These are phyloP conservation scores for Chara braunii DNA, from an alignment of 139 green algal species.

Conservation along the genomic window DNA sequence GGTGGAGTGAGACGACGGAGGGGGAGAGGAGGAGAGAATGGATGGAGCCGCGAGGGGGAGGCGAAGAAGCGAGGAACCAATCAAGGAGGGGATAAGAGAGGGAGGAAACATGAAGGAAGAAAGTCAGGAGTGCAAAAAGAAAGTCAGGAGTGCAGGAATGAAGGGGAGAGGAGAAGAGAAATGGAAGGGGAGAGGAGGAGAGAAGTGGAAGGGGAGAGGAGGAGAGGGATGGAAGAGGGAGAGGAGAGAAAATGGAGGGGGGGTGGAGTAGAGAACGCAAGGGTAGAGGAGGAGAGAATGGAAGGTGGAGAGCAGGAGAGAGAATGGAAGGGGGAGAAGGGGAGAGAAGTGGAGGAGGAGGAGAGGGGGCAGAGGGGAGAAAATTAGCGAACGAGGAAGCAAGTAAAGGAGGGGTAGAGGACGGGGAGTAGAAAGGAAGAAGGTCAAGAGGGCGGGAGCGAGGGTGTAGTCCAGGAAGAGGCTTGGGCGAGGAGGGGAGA, in stretches of 20 bases:
- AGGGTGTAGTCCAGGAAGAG: background rate
- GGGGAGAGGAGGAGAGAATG: no score
- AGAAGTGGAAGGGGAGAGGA: background rate
- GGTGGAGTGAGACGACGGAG: no score
- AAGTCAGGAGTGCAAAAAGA: constrained; percentile 1
- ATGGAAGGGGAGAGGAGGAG: background rate
- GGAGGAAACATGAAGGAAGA: background rate
- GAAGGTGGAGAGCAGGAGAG: background rate
- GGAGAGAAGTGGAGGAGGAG: background rate
- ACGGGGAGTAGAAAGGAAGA: background rate
- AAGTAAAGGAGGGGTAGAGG: background rate
- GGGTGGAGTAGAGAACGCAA: background rate
- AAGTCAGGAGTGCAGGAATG: background rate
- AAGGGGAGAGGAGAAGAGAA: background rate
- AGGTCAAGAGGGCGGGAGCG: background rate
- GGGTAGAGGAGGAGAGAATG: background rate
- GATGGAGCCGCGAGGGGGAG: no score
- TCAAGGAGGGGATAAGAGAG: no score
- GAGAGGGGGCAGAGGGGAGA: background rate
- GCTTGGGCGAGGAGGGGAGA: background rate
- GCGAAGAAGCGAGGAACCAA: no score
- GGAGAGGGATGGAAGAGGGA: background rate
- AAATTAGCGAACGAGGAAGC: background rate
- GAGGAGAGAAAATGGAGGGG: background rate
- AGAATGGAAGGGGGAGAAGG: background rate